Evolutionary conservation across 768 basidiomycete genomes (phyloP).

Genomic region (Lactarius tabidus): DNA sequence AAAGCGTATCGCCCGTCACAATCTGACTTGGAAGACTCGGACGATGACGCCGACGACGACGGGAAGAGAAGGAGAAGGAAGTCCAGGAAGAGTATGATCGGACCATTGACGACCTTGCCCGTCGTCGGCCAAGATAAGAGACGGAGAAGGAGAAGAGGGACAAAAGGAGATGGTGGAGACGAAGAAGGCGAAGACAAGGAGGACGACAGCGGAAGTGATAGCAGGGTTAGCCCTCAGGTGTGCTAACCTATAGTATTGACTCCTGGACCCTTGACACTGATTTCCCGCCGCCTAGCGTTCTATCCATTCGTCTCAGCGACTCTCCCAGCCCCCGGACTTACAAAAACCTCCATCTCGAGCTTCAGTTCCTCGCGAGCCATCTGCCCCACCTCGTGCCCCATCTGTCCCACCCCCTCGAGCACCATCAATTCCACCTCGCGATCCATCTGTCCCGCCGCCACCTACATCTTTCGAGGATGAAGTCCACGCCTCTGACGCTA

Average conservation of each 20-base stretch:
- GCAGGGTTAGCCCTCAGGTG: slow-evolving; percentile 43
- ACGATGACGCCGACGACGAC: slow-evolving; percentile 53
- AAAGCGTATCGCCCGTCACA: slow-evolving; percentile 71
- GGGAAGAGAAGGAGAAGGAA: slow-evolving; percentile 50
- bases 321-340: slow-evolving; percentile 29
- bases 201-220: slow-evolving; percentile 44
- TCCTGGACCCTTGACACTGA: slow-evolving; percentile 10
- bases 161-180: slow-evolving; percentile 39
- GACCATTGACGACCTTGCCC: slow-evolving; percentile 62
- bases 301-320: slow-evolving; percentile 22
- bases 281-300: slow-evolving; percentile 24
- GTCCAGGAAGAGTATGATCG: slow-evolving; percentile 46
- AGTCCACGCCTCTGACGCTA: slow-evolving; percentile 22
- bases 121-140: slow-evolving; percentile 64
- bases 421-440: slow-evolving; percentile 37
- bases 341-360: slow-evolving; percentile 34
- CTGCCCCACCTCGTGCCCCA: slow-evolving; percentile 40
- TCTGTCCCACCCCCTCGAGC: slow-evolving; percentile 43
- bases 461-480: slow-evolving; percentile 33
- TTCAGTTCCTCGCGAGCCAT: slow-evolving; percentile 32
- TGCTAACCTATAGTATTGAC: slow-evolving; percentile 14
- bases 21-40: slow-evolving; percentile 60
- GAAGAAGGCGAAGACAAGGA: slow-evolving; percentile 47
- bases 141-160: slow-evolving; percentile 41
- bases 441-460: slow-evolving; percentile 44